Percentiles rank a stretch among this genome's conserved stretches.
phyloP scores from a whole-genome alignment of 495 filamentous ascomycete genomes.

The Aspergillus olivimuriae region DNA sequence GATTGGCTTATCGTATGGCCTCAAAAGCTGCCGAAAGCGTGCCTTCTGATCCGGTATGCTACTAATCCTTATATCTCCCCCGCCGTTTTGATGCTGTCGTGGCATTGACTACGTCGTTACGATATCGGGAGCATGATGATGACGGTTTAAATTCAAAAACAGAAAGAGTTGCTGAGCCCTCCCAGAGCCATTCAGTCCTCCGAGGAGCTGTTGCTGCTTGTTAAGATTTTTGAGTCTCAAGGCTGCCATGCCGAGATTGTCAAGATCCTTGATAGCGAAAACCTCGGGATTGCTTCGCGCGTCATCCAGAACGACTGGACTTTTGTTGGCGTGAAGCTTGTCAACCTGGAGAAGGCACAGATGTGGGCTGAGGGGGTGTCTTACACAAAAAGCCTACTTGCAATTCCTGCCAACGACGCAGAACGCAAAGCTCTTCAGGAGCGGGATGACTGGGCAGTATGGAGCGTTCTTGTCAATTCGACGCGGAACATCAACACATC shows the following conservation, averaged over 20 bases:
- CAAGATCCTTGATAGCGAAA: constrained; percentile 44
- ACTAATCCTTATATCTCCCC: background rate
- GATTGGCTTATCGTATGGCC: constrained; percentile 53
- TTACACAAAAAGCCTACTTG: constrained; percentile 36
- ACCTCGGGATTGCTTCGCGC: constrained; percentile 44
- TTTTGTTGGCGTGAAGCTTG: constrained; percentile 41
- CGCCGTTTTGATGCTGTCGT: background rate
- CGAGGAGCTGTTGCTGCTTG: constrained; percentile 49
- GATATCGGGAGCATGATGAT: constrained; percentile 8
- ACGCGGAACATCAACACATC: constrained; percentile 22
- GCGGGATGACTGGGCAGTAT: constrained; percentile 53
- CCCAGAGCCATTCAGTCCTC: constrained; percentile 47
- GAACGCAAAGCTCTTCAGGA: constrained; percentile 32
- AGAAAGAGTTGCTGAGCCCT: constrained; percentile 38
- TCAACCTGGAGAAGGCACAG: constrained; percentile 33
- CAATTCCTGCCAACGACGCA: constrained; percentile 25
- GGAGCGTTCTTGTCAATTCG: constrained; percentile 37
- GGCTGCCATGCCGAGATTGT: constrained; percentile 39
- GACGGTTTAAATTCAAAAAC: constrained; percentile 14
- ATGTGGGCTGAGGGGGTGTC: constrained; percentile 43
- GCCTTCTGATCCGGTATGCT: constrained; percentile 37
- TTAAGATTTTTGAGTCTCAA: constrained; percentile 46
- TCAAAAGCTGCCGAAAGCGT: constrained; percentile 49
- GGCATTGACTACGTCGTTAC: constrained; percentile 1
- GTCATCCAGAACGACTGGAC: constrained; percentile 47